Base-by-base conservation (phyloP, 78 protist species). In the Anaeramoeba flamelloides region DNA sequence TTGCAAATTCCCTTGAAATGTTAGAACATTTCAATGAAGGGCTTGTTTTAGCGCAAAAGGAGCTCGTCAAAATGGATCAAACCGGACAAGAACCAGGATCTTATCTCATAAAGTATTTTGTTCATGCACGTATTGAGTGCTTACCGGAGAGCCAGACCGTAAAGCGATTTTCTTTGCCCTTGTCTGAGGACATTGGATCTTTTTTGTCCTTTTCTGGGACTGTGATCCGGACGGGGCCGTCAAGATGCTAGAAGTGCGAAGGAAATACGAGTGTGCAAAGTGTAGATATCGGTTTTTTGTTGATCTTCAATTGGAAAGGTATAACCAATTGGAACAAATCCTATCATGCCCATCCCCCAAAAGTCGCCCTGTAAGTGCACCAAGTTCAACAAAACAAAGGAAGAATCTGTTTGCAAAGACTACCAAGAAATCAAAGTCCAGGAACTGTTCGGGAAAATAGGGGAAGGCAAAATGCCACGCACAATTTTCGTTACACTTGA, bases 391-490 rank as follows among this genome's bases (percentile, higher is more conserved):
- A 84, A 77, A n/a, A 33, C n/a, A 75, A 22, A 84, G 84, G 40
- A 4, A 33, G 87, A 92, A 65, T 22, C 84, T 8, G 78, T 78
- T 4, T 81, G 82, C 26, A 77, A 87, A n/a, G 89, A 89, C 39
- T 82, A 82, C 39, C 92, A 87, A 69, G 92, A 89, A 8, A 87
- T 90, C 76, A 80, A 79, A 53, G 33, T 93, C 0, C 97, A 93
- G 40, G 97, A 93, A 76, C 91, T 90, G 80, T 79, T 82, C 8
- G 69, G 69, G 17, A 53, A 53, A 53, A 8, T 53, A 26, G 69
- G 17, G 17, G 69, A 26, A 53, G 69, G 69, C 8, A 17, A 8
- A 53, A 17, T 53, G 8, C 69, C 69, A 53, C 8, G 69, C 8
- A 26, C 69, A 53, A 53, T 53, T 8, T 26, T 53, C 8, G 69